These are phyloP conservation scores for Backusella parvicylindrica DNA, from an alignment of 192 early-diverging fungal species.

Conservation along the genomic window DNA sequence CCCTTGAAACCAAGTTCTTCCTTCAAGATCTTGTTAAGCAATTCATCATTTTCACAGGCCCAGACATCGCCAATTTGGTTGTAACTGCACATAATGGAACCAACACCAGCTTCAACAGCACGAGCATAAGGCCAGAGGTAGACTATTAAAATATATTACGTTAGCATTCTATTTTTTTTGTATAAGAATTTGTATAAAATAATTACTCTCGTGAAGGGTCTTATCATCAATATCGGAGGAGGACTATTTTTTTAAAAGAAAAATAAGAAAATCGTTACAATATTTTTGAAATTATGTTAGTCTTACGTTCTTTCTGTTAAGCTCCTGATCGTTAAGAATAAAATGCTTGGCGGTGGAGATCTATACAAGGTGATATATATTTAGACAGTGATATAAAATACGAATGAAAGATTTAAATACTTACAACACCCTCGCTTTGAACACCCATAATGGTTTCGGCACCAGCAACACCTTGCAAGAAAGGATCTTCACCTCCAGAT, in stretches of 20 bases:
- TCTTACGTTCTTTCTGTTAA: conserved; percentile 15
- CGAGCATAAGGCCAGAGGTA: conserved; percentile 56
- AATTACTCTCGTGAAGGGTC: conserved; percentile 46
- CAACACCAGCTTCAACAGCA: conserved; percentile 53
- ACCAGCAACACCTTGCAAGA: conserved; percentile 15
- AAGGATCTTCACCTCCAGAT: conserved; percentile 33
- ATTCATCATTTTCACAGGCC: conserved; percentile 49
- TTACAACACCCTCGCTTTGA: conserved; percentile 30
- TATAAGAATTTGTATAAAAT: too few species aligned
- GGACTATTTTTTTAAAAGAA: background rate
- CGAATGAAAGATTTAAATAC: too few species aligned
- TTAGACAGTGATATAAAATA: background rate
- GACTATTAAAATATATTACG: conserved; percentile 13
- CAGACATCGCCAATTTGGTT: conserved; percentile 51
- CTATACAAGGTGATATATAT: background rate
- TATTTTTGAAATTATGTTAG: background rate
- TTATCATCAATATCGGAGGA: conserved; percentile 48
- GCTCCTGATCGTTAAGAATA: conserved; percentile 30
- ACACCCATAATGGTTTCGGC: conserved; percentile 16
- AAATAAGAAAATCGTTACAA: background rate
- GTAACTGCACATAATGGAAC: conserved; percentile 62
- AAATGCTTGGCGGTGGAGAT: conserved; percentile 28
- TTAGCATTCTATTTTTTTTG: too few species aligned
- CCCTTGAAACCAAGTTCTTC: conserved; percentile 54
- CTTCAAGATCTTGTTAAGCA: conserved; percentile 48